These are phyloP conservation scores for Singerocomus inundabilis DNA, from an alignment of 1,284 basidiomycete species.

Conservation along the genomic window DNA sequence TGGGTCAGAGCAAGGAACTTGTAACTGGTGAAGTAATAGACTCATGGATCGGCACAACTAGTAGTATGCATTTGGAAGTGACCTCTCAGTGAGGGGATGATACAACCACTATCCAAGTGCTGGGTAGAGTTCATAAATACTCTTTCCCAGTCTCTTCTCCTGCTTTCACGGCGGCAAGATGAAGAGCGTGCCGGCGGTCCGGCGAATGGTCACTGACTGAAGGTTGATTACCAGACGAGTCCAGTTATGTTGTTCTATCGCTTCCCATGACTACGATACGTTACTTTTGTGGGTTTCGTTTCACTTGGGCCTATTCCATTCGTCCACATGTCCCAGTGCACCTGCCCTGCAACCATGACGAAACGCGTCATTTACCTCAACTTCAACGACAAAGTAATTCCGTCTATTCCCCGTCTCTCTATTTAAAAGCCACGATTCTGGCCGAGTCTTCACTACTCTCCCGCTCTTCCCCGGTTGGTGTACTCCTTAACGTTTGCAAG, in stretches of 20 bases:
- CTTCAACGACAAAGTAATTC: neutral
- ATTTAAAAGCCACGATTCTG: slow-evolving; percentile 1
- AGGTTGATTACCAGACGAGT: neutral
- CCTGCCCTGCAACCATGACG: neutral
- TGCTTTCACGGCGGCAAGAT: neutral
- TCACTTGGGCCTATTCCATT: neutral
- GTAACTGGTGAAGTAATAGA: no score
- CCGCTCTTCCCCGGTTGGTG: neutral
- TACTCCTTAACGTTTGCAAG: neutral
- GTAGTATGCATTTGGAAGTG: no score
- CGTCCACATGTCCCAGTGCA: neutral
- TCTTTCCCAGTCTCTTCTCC: neutral
- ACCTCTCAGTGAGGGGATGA: no score
- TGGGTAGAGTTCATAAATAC: neutral
- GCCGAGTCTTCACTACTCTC: neutral
- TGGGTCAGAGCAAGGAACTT: neutral
- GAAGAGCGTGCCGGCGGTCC: neutral
- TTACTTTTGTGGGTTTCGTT: neutral
- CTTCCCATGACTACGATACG: neutral
- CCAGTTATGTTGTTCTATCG: neutral
- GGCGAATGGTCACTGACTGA: neutral
- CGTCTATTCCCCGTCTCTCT: neutral
- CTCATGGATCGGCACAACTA: no score
- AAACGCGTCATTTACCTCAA: neutral
- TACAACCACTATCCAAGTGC: no score